Evolutionary conservation across 805 yeast genomes (phyloP).

Genomic region (Priceomyces haplophilus): DNA sequence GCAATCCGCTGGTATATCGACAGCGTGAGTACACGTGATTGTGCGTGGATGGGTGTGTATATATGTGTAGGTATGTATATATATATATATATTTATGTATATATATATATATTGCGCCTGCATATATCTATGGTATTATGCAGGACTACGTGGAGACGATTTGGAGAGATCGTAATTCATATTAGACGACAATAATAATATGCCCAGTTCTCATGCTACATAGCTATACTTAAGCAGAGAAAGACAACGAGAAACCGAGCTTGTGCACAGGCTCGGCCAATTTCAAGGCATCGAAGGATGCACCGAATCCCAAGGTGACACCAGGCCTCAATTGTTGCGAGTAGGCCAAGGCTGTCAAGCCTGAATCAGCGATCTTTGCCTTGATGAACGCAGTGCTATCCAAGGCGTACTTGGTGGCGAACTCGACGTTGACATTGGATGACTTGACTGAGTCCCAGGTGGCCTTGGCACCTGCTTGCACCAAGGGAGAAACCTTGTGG

Average conservation of each 20-base stretch:
- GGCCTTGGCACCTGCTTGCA: conserved; percentile 98
- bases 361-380: conserved; percentile 96
- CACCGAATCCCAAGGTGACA: conserved; percentile 95
- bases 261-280: conserved; percentile 96
- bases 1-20: too few relatives aligned
- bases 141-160: too few relatives aligned
- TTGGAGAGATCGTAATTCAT: conserved; percentile 1
- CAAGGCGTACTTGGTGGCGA: conserved; percentile 90
- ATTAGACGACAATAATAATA: background rate
- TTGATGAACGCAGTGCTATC: conserved; percentile 88
- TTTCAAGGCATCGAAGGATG: conserved; percentile 93
- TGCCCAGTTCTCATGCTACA: background rate
- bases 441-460: conserved; percentile 86
- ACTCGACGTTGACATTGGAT: conserved; percentile 86
- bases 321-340: conserved; percentile 94
- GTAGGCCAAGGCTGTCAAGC: conserved; percentile 90
- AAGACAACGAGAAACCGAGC: conserved; percentile 91
- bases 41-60: too few relatives aligned
- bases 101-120: too few relatives aligned
- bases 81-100: too few relatives aligned
- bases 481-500: conserved; percentile 88
- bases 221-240: conserved; percentile 63
- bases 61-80: too few relatives aligned
- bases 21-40: background rate
- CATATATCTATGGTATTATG: too few relatives aligned